Evolutionary conservation across 106 monocot species (phyloP), one percentile per base, ranked within the genome.

Genomic region (Platanthera guangdongensis): DNA sequence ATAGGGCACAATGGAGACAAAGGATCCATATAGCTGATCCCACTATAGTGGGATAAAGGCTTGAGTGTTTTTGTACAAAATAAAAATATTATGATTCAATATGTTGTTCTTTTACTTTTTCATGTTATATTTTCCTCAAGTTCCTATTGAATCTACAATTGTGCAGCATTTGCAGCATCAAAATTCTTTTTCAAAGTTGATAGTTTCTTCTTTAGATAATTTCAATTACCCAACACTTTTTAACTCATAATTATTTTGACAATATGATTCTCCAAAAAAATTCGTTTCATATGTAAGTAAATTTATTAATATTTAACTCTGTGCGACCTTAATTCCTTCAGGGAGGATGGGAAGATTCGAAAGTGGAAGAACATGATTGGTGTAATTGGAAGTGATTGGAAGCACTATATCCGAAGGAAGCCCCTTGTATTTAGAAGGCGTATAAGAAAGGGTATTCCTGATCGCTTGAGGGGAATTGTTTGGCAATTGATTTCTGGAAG

Each of bases 281-380:
- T 14, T 68, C 3, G 28, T 8, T 49, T 77, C 12, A 51, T 45
- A 57, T 21, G 8, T 45, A 10, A 14, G 25, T 18, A 4, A 28
- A 46, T n/a, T 81, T 45, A 50, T 4, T 70, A 70, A 48, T 70
- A 32, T 48, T 47, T 70, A 70, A 70, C 46, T 16, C 1, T 48
- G 2, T 46, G 15, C 4, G 16, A 10, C 21, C 46, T 47, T 47
- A 32, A 75, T 76, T 65, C 16, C 59, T 84, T 50, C 82, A 99
- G 99, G 82, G 94, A 90, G 51, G 88, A 92, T 82, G 94, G 85
- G 62, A 87, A 78, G 81, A 84, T 94, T 69, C 86, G 70, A 78
- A 99, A 99, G 74, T 99, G 99, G 99, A 99, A 94, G 80, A 94
- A 88, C 87, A 99, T 99, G 99, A 94, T 99, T 50, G 94, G 99